These are phyloP conservation scores for Talaromyces sp. DNA, from an alignment of 2,329 filamentous ascomycete species.

Conservation along the genomic window DNA sequence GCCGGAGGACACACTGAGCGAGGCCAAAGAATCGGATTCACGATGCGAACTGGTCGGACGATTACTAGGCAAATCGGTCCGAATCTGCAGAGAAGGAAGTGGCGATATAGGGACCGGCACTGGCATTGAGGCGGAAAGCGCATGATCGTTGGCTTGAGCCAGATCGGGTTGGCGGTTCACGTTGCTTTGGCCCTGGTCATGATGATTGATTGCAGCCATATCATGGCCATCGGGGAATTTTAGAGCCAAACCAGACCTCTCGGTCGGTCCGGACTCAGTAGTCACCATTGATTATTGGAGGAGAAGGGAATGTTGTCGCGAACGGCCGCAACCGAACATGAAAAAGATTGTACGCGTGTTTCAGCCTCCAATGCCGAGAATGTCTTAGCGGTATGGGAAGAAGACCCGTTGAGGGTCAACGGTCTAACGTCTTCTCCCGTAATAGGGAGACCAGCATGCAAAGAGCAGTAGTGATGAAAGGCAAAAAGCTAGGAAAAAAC, in stretches of 20 bases:
- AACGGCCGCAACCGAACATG: slow-evolving; percentile 8
- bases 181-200: slow-evolving; percentile 1
- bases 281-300: slow-evolving; percentile 10
- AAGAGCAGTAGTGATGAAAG: not conserved
- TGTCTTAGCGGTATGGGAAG: slow-evolving; percentile 21
- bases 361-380: slow-evolving; percentile 25
- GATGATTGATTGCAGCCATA: slow-evolving; percentile 15
- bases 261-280: slow-evolving; percentile 21
- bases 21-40: slow-evolving; percentile 38
- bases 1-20: slow-evolving; percentile 45
- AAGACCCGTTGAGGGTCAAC: slow-evolving; percentile 27
- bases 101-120: slow-evolving; percentile 3
- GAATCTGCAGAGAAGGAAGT: slow-evolving; percentile 38
- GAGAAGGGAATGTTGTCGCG: slow-evolving; percentile 3
- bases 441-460: slow-evolving; percentile 7
- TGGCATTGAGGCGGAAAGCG: slow-evolving; percentile 14
- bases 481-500: not conserved
- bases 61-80: slow-evolving; percentile 34
- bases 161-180: not conserved
- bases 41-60: slow-evolving; percentile 32
- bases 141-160: slow-evolving; percentile 9
- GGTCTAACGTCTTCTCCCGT: slow-evolving; percentile 6
- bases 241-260: slow-evolving; percentile 19
- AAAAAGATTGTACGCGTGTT: slow-evolving; percentile 11
- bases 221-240: slow-evolving; percentile 13